phyloP scores from a whole-genome alignment of 192 early-diverging fungal species.

The Obelidium mucronatum region DNA sequence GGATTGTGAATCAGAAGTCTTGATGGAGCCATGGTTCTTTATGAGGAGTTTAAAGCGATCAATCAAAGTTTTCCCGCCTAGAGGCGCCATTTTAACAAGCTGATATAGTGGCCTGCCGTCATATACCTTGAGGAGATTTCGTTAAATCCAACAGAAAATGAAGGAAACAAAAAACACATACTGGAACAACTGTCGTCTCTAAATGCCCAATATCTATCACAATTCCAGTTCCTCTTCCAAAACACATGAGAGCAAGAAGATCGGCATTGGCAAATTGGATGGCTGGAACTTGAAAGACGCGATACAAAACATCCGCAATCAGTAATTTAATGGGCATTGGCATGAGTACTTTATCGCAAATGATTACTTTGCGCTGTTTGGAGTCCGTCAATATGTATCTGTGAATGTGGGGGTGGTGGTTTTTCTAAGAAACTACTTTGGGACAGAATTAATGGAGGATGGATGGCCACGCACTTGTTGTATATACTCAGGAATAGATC shows the following conservation, averaged over 20 bases:
- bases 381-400: slow-evolving; percentile 81
- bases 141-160: too few relatives aligned
- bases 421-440: background rate
- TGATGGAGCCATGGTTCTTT: slow-evolving; percentile 57
- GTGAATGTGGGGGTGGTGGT: background rate
- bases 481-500: slow-evolving; percentile 13
- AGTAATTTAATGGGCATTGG: slow-evolving; percentile 72
- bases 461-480: slow-evolving; percentile 8
- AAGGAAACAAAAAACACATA: slow-evolving; percentile 41
- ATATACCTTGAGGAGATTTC: too few relatives aligned
- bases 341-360: slow-evolving; percentile 78
- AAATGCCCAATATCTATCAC: slow-evolving; percentile 89
- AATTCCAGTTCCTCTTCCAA: slow-evolving; percentile 78
- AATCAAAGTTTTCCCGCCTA: slow-evolving; percentile 70
- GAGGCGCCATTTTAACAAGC: slow-evolving; percentile 66
- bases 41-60: slow-evolving; percentile 67
- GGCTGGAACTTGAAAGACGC: slow-evolving; percentile 78
- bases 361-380: slow-evolving; percentile 81
- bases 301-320: slow-evolving; percentile 77
- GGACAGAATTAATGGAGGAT: background rate
- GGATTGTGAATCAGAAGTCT: slow-evolving; percentile 14
- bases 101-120: slow-evolving; percentile 71
- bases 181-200: slow-evolving; percentile 78
- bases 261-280: slow-evolving; percentile 78
- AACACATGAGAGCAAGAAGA: slow-evolving; percentile 76